Conservation (phyloP, 1,139 yeast species). For the Suhomyces bribrorum region DNA sequence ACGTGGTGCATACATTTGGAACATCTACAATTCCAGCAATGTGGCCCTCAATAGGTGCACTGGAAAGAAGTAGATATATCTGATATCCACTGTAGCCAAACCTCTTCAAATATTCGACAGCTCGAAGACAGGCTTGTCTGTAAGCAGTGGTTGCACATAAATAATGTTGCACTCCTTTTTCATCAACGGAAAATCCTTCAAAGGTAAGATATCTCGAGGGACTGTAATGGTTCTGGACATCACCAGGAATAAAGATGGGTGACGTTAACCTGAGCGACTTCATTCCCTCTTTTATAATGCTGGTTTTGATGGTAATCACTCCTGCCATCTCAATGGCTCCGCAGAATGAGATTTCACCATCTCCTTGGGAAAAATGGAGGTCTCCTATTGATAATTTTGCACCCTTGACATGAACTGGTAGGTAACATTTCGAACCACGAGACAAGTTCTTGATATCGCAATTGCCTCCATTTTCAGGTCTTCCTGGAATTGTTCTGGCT, state of each 20-base stretch:
- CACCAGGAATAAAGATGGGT: conserved; percentile 52
- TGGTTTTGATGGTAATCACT: conserved; percentile 39
- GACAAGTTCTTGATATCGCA: conserved; percentile 53
- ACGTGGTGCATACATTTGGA: conserved; percentile 53
- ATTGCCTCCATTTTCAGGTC: conserved; percentile 56
- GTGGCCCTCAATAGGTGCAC: conserved; percentile 50
- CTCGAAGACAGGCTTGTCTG: conserved; percentile 49
- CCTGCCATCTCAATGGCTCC: conserved; percentile 59
- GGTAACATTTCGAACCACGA: conserved; percentile 48
- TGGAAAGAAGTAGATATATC: conserved; percentile 43
- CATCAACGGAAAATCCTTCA: conserved; percentile 54
- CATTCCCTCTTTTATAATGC: conserved; percentile 45
- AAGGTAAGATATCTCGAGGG: conserved; percentile 51
- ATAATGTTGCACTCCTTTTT: conserved; percentile 43
- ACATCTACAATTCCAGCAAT: conserved; percentile 54
- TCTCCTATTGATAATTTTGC: conserved; percentile 52
- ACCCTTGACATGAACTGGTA: conserved; percentile 49
- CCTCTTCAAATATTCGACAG: conserved; percentile 49
- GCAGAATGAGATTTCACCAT: conserved; percentile 54
- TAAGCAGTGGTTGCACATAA: conserved; percentile 51
- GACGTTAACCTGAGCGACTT: conserved; percentile 38
- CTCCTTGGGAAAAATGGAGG: conserved; percentile 53
- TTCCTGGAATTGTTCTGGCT: conserved; percentile 52
- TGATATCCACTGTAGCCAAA: conserved; percentile 54
- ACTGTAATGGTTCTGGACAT: conserved; percentile 46